Conservation (phyloP, 2,329 filamentous ascomycete genomes). For the Arthroderma sp. region DNA sequence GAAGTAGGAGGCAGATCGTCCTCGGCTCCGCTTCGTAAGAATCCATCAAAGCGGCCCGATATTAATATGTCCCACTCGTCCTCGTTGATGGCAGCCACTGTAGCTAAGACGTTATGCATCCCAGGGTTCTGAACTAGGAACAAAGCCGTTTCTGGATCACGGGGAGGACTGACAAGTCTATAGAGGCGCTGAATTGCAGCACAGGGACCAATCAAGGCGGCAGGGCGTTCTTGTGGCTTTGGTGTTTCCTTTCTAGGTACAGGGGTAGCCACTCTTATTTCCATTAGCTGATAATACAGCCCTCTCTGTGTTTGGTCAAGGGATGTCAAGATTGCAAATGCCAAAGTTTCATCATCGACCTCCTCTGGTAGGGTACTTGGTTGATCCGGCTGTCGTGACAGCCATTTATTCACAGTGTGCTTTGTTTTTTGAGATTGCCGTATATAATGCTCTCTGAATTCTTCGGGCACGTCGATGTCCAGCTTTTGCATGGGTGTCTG, state of each 20-base stretch:
- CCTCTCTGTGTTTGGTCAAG: constrained; percentile 62
- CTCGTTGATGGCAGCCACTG: constrained; percentile 71
- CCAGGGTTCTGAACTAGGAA: constrained; percentile 72
- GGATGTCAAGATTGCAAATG: constrained; percentile 86
- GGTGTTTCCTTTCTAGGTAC: constrained; percentile 53
- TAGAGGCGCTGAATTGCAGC: constrained; percentile 76
- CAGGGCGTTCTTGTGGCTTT: constrained; percentile 50
- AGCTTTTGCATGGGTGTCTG: constrained; percentile 59
- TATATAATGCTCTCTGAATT: constrained; percentile 84
- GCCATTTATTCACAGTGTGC: constrained; percentile 81
- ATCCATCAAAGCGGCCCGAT: constrained; percentile 88
- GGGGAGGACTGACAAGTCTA: constrained; percentile 55
- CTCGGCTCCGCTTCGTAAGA: constrained; percentile 86
- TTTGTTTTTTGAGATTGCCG: constrained; percentile 87
- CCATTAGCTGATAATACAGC: constrained; percentile 69
- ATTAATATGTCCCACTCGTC: constrained; percentile 96
- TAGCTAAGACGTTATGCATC: constrained; percentile 76
- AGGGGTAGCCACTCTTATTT: constrained; percentile 42
- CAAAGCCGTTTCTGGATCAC: constrained; percentile 74
- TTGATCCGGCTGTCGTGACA: constrained; percentile 63
- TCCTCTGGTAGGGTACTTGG: constrained; percentile 68
- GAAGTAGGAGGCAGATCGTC: constrained; percentile 23
- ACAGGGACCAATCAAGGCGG: constrained; percentile 61
- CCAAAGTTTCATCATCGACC: constrained; percentile 84
- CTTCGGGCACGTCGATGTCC: constrained; percentile 86